Conservation (phyloP, 371 early-diverging fungal genomes). For the Rhizomucor pusillus region DNA sequence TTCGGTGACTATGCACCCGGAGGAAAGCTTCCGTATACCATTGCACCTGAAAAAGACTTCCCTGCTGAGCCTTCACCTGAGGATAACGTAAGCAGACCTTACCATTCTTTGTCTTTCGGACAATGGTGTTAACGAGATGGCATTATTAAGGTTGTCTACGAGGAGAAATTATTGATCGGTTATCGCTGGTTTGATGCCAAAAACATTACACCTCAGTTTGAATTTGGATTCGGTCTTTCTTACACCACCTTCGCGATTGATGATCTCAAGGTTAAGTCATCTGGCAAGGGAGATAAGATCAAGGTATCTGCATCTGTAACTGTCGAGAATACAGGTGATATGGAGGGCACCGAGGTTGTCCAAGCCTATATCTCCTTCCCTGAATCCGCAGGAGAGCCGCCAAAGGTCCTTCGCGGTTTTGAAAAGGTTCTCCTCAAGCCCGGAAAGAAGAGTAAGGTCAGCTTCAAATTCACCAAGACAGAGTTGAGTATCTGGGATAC, state of each 20-base stretch:
- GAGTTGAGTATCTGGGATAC: constrained; percentile 48
- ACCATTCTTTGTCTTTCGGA: not conserved
- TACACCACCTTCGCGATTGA: constrained; percentile 60
- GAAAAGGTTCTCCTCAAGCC: constrained; percentile 40
- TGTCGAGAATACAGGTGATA: constrained; percentile 48
- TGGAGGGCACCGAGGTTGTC: constrained; percentile 57
- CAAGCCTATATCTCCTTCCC: constrained; percentile 59
- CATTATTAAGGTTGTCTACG: constrained; percentile 34
- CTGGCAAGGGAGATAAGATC: constrained; percentile 6
- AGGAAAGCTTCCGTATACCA: constrained; percentile 60
- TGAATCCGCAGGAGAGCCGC: constrained; percentile 43
- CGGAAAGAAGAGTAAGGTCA: constrained; percentile 20
- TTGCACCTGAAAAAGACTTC: constrained; percentile 44
- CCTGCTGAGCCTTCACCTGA: constrained; percentile 23
- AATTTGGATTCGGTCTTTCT: constrained; percentile 65
- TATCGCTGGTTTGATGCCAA: constrained; percentile 54
- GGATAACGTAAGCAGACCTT: constrained; percentile 3
- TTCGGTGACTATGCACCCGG: constrained; percentile 66
- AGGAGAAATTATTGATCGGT: constrained; percentile 54
- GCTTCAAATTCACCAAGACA: constrained; percentile 28
- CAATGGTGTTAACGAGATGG: not conserved
- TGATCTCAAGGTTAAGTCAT: constrained; percentile 15
- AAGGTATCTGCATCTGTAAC: constrained; percentile 28
- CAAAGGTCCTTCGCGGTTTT: constrained; percentile 53
- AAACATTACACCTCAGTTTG: constrained; percentile 48